phyloP scores from a whole-genome alignment of 78 protist genomes.

The slime mould (Dictyostelium discoideum) region DNA sequence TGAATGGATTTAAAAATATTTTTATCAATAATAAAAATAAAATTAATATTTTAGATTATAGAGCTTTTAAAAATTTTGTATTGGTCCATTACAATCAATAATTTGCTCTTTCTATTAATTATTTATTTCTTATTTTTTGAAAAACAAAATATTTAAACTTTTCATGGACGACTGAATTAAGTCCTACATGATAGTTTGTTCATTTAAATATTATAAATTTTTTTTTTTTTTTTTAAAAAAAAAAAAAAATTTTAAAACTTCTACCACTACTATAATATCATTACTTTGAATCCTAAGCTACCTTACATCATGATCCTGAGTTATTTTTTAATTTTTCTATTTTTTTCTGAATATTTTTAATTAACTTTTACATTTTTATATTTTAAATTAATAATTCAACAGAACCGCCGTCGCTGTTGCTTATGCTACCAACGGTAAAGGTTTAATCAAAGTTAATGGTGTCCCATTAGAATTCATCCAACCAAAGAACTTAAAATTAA shows the following conservation, averaged over 20 bases:
- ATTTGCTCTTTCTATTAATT: not conserved
- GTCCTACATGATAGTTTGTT: too few relatives aligned
- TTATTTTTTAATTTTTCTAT: not conserved
- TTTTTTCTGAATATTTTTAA: not conserved
- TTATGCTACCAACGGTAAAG: slow-evolving; percentile 94
- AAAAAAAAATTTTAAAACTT: too few relatives aligned
- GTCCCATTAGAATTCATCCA: slow-evolving; percentile 94
- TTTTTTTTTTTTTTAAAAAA: too few relatives aligned
- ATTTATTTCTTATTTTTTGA: too few relatives aligned
- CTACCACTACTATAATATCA: not conserved
- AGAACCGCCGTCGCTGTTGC: slow-evolving; percentile 99
- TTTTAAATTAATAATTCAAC: slow-evolving; percentile 57
- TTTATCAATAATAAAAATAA: not conserved
- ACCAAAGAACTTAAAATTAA: slow-evolving; percentile 97
- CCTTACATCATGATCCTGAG: not conserved
- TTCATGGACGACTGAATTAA: too few relatives aligned
- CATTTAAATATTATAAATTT: too few relatives aligned
- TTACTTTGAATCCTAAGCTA: not conserved
- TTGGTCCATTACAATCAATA: not conserved
- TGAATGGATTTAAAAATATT: not conserved
- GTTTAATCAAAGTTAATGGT: slow-evolving; percentile 98
- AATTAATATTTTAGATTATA: not conserved
- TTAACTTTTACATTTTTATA: not conserved
- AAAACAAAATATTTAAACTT: too few relatives aligned
- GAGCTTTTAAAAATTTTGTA: not conserved